Conservation (phyloP, 805 yeast species). For the Kuraishia piskuri region DNA sequence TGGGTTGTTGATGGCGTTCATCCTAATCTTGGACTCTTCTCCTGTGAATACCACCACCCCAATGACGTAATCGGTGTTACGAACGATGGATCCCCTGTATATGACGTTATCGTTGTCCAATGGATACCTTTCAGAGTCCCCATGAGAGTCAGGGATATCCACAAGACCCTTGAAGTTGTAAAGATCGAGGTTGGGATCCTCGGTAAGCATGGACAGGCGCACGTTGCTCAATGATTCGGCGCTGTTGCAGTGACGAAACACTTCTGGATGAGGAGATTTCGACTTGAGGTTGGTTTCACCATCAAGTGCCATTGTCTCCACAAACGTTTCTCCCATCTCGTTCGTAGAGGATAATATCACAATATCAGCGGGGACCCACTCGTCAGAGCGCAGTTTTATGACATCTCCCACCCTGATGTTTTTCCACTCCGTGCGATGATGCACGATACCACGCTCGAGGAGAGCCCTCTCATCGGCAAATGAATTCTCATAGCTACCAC, state of each 20-base stretch:
- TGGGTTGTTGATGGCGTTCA: constrained; percentile 88
- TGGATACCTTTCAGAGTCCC: constrained; percentile 33
- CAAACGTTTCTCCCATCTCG: constrained; percentile 57
- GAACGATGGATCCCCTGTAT: constrained; percentile 81
- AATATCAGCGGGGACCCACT: constrained; percentile 92
- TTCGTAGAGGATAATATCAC: constrained; percentile 60
- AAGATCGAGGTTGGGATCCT: constrained; percentile 87
- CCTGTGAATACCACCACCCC: constrained; percentile 92
- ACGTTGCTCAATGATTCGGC: constrained; percentile 42
- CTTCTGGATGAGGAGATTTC: constrained; percentile 55
- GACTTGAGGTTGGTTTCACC: constrained; percentile 93
- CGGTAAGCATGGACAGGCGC: constrained; percentile 53
- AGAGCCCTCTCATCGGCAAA: constrained; percentile 10
- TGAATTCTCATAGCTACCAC: constrained; percentile 4
- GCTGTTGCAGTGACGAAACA: constrained; percentile 41
- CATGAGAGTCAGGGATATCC: constrained; percentile 22
- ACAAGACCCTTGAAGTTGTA: constrained; percentile 86
- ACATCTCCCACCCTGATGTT: constrained; percentile 84
- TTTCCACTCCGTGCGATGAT: constrained; percentile 51
- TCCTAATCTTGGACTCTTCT: constrained; percentile 89
- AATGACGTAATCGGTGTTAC: constrained; percentile 69
- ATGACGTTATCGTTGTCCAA: constrained; percentile 75
- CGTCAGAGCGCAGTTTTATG: constrained; percentile 63
- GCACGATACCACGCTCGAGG: constrained; percentile 24
- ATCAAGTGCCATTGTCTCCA: constrained; percentile 96